Conservation (phyloP, 2,329 filamentous ascomycete species). For the Lasiodiplodia citricola region DNA sequence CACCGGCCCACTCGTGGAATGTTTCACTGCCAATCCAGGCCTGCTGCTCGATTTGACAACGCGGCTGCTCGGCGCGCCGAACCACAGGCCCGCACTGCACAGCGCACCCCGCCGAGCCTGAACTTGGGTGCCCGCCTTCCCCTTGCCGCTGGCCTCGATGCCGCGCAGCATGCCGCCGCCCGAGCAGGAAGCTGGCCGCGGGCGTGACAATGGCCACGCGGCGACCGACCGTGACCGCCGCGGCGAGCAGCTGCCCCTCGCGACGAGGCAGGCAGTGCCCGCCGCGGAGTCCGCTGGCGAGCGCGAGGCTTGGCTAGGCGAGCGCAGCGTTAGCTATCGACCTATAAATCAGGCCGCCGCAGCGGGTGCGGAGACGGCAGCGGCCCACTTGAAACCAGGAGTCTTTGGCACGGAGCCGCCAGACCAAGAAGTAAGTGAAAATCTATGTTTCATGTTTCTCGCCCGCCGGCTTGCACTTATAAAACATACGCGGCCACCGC, state of each 20-base stretch:
- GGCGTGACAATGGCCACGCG: constrained; percentile 13
- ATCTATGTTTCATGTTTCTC: constrained; percentile 27
- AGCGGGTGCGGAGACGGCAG: constrained; percentile 22
- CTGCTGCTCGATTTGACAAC: neutral
- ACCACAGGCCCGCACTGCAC: neutral
- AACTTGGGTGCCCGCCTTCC: neutral
- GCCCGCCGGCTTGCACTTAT: constrained; percentile 2
- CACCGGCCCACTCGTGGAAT: constrained; percentile 22
- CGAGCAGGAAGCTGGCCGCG: neutral
- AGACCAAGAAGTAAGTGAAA: constrained; percentile 21
- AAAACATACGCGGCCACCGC: constrained; percentile 23
- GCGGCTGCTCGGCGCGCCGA: neutral
- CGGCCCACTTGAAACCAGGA: constrained; percentile 22
- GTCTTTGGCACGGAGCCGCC: constrained; percentile 16
- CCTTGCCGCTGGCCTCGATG: constrained; percentile 16
- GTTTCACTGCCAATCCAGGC: constrained; percentile 22
- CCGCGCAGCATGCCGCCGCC: constrained; percentile 10
- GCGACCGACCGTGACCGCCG: neutral
- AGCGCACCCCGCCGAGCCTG: neutral
- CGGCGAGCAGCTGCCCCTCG: neutral
- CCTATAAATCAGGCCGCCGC: constrained; percentile 13
- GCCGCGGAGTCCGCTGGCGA: neutral
- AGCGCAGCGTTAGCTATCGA: neutral
- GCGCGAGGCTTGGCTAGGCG: neutral
- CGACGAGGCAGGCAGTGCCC: neutral